Evolutionary conservation across 805 yeast species (phyloP).

Genomic region (Ogataea polymorpha): DNA sequence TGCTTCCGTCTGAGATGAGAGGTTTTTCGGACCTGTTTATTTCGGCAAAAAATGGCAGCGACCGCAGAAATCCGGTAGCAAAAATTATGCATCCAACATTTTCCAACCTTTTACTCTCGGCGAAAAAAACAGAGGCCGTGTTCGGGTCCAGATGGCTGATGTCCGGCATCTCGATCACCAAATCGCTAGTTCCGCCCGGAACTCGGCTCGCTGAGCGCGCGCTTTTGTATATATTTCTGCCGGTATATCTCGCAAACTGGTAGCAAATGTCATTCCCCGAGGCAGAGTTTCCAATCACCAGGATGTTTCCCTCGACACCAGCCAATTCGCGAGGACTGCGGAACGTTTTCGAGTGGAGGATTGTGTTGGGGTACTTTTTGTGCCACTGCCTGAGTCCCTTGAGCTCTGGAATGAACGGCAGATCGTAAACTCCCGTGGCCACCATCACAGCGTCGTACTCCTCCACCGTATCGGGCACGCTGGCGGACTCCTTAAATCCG

Average conservation of each 20-base stretch:
- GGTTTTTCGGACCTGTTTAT: constrained; percentile 28
- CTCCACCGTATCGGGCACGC: constrained; percentile 31
- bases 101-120: constrained; percentile 43
- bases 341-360: constrained; percentile 58
- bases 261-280: constrained; percentile 70
- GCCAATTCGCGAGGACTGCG: constrained; percentile 42
- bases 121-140: constrained; percentile 39
- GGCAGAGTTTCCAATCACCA: constrained; percentile 74
- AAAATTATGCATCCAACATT: constrained; percentile 57
- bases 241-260: constrained; percentile 48
- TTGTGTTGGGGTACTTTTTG: constrained; percentile 40
- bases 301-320: constrained; percentile 39
- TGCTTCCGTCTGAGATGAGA: constrained; percentile 43
- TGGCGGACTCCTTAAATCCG: constrained; percentile 19
- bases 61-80: constrained; percentile 69
- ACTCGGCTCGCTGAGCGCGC: constrained; percentile 42
- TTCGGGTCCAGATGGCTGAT: constrained; percentile 37
- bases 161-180: constrained; percentile 43
- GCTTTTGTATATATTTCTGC: constrained; percentile 45
- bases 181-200: constrained; percentile 43
- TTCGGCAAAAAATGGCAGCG: constrained; percentile 52
- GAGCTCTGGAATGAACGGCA: constrained; percentile 57
- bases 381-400: constrained; percentile 51
- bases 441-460: constrained; percentile 60
- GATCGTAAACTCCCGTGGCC: constrained; percentile 60